Conservation (phyloP, 2,329 filamentous ascomycete species). For the Blastomyces gilchristii region DNA sequence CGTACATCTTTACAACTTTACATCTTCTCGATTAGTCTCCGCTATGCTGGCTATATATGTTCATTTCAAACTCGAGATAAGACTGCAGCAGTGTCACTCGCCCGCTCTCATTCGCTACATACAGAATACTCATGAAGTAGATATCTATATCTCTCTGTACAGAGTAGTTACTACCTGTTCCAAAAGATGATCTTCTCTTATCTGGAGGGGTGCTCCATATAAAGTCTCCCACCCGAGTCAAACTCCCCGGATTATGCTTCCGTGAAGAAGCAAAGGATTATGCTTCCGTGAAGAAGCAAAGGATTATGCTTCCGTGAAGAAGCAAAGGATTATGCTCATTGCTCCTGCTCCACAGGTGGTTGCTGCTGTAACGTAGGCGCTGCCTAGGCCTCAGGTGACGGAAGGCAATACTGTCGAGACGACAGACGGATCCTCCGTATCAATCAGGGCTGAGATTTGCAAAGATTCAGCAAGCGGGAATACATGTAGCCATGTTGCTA, state of each 20-base stretch:
- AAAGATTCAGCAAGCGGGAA: not conserved
- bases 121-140: too few relatives aligned
- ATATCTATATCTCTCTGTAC: too few relatives aligned
- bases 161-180: not conserved
- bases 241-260: not conserved
- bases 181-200: not conserved
- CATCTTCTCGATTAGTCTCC: not conserved
- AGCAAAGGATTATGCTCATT: not conserved
- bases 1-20: not conserved
- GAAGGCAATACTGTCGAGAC: not conserved
- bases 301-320: not conserved
- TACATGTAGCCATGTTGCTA: not conserved
- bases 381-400: not conserved
- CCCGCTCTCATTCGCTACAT: too few relatives aligned
- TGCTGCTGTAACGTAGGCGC: not conserved
- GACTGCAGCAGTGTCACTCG: too few relatives aligned
- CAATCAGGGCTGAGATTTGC: not conserved
- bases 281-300: too few relatives aligned
- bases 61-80: too few relatives aligned
- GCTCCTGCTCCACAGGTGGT: too few relatives aligned
- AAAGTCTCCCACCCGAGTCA: not conserved
- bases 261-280: not conserved
- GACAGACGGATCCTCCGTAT: not conserved
- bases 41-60: not conserved
- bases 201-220: not conserved